These are phyloP conservation scores for Lachancea lanzarotensis DNA, from an alignment of 805 yeast genomes.

Conservation along the genomic window DNA sequence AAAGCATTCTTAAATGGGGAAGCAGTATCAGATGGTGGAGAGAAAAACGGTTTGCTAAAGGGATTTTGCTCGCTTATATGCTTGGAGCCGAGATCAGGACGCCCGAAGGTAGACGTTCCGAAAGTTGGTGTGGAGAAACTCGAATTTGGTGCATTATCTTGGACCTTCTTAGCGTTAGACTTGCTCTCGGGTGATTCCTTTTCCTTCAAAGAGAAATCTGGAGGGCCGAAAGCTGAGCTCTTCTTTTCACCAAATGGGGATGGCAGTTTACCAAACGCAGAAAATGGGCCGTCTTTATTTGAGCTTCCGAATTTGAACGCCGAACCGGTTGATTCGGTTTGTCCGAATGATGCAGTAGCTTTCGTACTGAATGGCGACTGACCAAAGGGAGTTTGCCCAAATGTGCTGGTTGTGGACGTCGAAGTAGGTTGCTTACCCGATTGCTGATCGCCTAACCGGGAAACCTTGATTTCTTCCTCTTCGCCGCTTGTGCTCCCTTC, in stretches of 20 bases:
- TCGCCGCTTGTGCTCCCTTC: background rate
- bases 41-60: slow-evolving; percentile 12
- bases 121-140: background rate
- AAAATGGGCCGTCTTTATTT: background rate
- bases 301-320: background rate
- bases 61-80: background rate
- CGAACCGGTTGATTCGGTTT: background rate
- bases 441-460: background rate
- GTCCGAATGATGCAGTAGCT: slow-evolving; percentile 12
- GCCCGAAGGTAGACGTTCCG: background rate
- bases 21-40: slow-evolving; percentile 16
- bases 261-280: background rate
- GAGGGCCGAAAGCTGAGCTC: background rate
- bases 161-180: background rate
- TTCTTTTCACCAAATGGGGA: background rate
- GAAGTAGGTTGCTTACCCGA: background rate
- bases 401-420: background rate
- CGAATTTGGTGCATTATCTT: background rate
- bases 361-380: slow-evolving; percentile 13
- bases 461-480: background rate
- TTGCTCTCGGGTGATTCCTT: background rate
- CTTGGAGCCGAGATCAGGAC: background rate
- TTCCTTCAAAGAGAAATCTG: background rate
- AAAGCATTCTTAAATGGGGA: background rate
- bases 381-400: slow-evolving; percentile 17